Evolutionary conservation across 2,329 filamentous ascomycete species (phyloP), one percentile per base, ranked within the genome.

Genomic region (Zymoseptoria crescenta): DNA sequence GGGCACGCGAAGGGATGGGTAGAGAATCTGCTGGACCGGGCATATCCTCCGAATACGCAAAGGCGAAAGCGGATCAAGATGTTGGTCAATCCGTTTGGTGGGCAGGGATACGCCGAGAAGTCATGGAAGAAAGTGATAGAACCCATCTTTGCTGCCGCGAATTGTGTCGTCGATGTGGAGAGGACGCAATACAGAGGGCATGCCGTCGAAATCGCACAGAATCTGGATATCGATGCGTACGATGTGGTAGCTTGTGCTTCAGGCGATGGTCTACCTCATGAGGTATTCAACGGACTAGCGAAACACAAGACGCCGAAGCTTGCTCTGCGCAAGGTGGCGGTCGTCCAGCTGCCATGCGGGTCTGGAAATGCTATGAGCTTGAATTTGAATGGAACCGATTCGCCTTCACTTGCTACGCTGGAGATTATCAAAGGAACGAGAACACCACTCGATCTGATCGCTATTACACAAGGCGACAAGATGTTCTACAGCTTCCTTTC

Each of bases 281-380:
- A 99, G 74, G 88, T 96, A 8, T 96, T 96, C 78, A 97, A 99
- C 71, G 94, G 94, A 0, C 77, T 99, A 30, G 91, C 84, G 13
- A 87, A 85, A 74, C 86, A 91, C 48, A 71, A 81, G 4, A 27
- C 41, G 8, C 91, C 91, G 20, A 79, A 80, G 30, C 81, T 81
- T 57, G 94, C 93, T 0, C 76, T 99, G 61, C 77, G 80, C 21
- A 88, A 87, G 68, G 76, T 97, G 13, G 89, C 94, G 0, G 85
- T 99, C 1, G 87, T 86, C 21, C 90, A 96, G 70, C 81, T 99
- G 41, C 94, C 94, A 1, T 96, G 92, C 70, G 94, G 94, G 13
- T 94, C 89, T 54, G 94, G 94, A 5, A 99, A 99, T 73, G 94
- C 90, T 21, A 88, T 97, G 85, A 89, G 89, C 63, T 87, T 88